Percentiles rank a stretch among this genome's conserved stretches.
Conservation (phyloP, 495 filamentous ascomycete genomes). For the Durotheca rogersii region DNA sequence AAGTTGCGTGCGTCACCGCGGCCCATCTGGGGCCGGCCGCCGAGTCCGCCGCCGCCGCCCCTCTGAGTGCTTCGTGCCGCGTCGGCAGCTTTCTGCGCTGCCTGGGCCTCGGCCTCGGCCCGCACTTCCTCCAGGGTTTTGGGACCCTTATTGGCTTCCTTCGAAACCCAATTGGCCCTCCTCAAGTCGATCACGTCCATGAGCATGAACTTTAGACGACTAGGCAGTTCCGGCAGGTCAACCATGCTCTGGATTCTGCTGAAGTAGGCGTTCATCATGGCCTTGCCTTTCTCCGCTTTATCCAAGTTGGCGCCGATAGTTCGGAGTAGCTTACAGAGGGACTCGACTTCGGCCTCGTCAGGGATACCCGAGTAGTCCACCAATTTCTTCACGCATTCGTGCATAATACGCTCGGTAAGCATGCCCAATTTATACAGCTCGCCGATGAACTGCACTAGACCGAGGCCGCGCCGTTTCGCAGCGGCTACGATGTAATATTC, state of each 20-base stretch:
- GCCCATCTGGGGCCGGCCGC: conserved; percentile 68
- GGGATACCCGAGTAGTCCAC: conserved; percentile 92
- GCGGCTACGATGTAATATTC: conserved; percentile 96
- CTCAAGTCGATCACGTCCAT: conserved; percentile 91
- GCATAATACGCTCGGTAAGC: conserved; percentile 99
- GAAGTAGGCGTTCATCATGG: conserved; percentile 95
- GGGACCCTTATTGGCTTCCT: conserved; percentile 87
- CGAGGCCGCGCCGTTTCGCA: conserved; percentile 93
- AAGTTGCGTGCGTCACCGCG: conserved; percentile 85
- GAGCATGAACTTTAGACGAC: conserved; percentile 90
- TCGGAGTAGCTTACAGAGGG: conserved; percentile 83
- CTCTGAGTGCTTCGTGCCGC: conserved; percentile 59
- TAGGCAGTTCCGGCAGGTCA: conserved; percentile 73
- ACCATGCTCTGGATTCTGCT: conserved; percentile 77
- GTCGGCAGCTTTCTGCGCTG: conserved; percentile 67
- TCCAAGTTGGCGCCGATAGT: conserved; percentile 90
- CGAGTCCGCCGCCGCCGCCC: conserved; percentile 49
- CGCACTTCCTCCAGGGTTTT: conserved; percentile 94
- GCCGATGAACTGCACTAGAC: conserved; percentile 98
- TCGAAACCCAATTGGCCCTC: conserved; percentile 70
- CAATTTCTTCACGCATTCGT: conserved; percentile 95
- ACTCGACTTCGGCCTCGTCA: conserved; percentile 95
- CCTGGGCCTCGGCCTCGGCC: conserved; percentile 72
- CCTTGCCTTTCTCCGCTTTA: conserved; percentile 71
- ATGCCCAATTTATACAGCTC: conserved; percentile 98